Evolutionary conservation across 495 filamentous ascomycete species (phyloP).

Genomic region (Xylaria nigripes): DNA sequence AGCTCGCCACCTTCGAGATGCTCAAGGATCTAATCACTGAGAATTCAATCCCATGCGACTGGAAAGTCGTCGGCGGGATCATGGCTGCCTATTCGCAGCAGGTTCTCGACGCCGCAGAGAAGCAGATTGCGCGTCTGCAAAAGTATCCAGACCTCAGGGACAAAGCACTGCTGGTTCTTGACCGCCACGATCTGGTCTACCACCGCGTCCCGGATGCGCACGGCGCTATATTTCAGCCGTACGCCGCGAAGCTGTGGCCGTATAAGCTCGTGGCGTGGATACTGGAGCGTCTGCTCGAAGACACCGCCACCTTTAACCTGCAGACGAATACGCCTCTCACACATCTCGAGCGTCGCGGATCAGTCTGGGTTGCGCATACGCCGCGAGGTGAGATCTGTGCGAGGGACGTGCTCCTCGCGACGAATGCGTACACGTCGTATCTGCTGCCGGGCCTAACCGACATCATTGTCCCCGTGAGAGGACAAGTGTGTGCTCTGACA

Average conservation of each 20-base stretch:
- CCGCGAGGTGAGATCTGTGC: slow-evolving; percentile 52
- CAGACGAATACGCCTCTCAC: slow-evolving; percentile 67
- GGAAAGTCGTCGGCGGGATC: slow-evolving; percentile 41
- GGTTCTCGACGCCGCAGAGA: slow-evolving; percentile 38
- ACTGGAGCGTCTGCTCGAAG: slow-evolving; percentile 46
- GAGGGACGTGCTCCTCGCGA: slow-evolving; percentile 60
- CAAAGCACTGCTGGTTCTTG: slow-evolving; percentile 19
- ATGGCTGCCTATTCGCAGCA: slow-evolving; percentile 45
- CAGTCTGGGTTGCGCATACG: slow-evolving; percentile 33
- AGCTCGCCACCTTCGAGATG: slow-evolving; percentile 50
- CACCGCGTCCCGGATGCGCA: slow-evolving; percentile 32
- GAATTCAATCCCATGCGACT: slow-evolving; percentile 55
- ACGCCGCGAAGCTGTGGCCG: slow-evolving; percentile 58
- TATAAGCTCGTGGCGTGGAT: slow-evolving; percentile 68
- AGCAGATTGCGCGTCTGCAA: slow-evolving; percentile 35
- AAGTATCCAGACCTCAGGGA: slow-evolving; percentile 45
- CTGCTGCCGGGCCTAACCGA: slow-evolving; percentile 61
- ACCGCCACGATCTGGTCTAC: slow-evolving; percentile 18
- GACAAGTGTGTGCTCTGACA: slow-evolving; percentile 61
- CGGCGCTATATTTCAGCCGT: slow-evolving; percentile 40
- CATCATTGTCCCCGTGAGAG: slow-evolving; percentile 67
- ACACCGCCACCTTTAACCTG: slow-evolving; percentile 47
- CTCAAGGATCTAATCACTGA: slow-evolving; percentile 44
- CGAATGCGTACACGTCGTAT: slow-evolving; percentile 69
- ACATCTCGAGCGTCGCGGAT: slow-evolving; percentile 24